A percentile compares a stretch with the other conserved stretches of the same genome.
These are phyloP conservation scores for Aurinia saxatilis DNA, from an alignment of 345 rosid species.

Conservation along the genomic window DNA sequence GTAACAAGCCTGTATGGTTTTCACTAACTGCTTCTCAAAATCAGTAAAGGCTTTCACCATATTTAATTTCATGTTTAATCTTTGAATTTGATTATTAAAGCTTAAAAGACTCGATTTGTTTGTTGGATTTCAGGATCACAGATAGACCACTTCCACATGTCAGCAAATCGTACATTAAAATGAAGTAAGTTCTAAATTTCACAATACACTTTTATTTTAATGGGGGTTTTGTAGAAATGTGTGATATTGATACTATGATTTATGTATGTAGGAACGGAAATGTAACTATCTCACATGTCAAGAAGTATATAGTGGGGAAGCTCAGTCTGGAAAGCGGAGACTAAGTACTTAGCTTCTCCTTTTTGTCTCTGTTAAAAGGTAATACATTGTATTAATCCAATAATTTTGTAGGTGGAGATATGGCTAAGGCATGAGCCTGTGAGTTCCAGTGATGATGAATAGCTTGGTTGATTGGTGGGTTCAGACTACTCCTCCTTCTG, in stretches of 20 bases:
- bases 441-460: slow-evolving; percentile 29
- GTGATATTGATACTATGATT: background rate
- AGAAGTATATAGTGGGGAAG: background rate
- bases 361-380: background rate
- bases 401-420: slow-evolving; percentile 42
- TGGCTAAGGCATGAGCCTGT: slow-evolving; percentile 34
- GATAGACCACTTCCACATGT: background rate
- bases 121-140: background rate
- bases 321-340: slow-evolving; percentile 11
- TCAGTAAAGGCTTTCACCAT: background rate
- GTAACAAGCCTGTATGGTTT: slow-evolving; percentile 4
- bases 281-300: background rate
- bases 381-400: too few species aligned
- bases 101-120: background rate
- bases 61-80: background rate
- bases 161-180: background rate
- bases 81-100: background rate
- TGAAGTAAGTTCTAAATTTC: background rate
- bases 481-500: slow-evolving; percentile 27
- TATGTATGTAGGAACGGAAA: slow-evolving; percentile 8
- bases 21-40: background rate
- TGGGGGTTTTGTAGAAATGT: background rate
- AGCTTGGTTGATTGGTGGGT: slow-evolving; percentile 40
- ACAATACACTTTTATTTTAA: background rate
- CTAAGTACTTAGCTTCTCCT: background rate